Evolutionary conservation across 352 stramenopile species (phyloP).

Genomic region (Globisporangium barbulae): DNA sequence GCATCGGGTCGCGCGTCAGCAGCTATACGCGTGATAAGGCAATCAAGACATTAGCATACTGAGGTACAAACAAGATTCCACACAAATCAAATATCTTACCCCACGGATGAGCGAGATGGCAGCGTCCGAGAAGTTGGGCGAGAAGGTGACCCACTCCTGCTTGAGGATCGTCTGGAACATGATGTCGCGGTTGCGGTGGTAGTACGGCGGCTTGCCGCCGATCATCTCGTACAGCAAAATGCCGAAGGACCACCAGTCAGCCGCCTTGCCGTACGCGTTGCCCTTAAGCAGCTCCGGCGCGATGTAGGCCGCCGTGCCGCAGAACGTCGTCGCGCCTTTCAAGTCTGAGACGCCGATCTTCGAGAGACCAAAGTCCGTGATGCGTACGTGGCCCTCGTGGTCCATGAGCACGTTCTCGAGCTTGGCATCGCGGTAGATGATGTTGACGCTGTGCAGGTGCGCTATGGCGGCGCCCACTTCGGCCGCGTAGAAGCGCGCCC

Average conservation of each 20-base stretch:
- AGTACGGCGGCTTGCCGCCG: conserved; percentile 88
- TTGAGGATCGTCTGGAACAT: conserved; percentile 93
- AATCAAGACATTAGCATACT: background rate
- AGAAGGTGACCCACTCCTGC: conserved; percentile 94
- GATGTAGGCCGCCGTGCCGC: conserved; percentile 93
- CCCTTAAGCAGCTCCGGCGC: conserved; percentile 90
- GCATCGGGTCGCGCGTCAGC: conserved; percentile 94
- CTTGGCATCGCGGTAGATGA: conserved; percentile 96
- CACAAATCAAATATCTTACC: conserved; percentile 41
- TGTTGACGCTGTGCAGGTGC: conserved; percentile 92
- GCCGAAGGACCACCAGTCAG: conserved; percentile 95
- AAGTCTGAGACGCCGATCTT: conserved; percentile 89
- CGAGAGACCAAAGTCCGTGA: conserved; percentile 93
- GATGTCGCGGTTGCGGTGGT: conserved; percentile 89
- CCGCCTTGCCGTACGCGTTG: conserved; percentile 87
- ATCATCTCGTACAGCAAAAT: conserved; percentile 97
- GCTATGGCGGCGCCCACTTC: conserved; percentile 92
- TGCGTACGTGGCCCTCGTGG: conserved; percentile 91
- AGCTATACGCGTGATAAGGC: conserved; percentile 46
- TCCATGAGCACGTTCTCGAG: conserved; percentile 95
- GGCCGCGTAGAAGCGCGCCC: conserved; percentile 91
- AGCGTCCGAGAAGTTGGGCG: conserved; percentile 88
- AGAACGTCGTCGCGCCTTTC: conserved; percentile 90
- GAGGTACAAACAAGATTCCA: background rate
- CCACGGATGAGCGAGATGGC: conserved; percentile 91